Conservation (phyloP, 345 rosid species). For the Salix arbutifolia region DNA sequence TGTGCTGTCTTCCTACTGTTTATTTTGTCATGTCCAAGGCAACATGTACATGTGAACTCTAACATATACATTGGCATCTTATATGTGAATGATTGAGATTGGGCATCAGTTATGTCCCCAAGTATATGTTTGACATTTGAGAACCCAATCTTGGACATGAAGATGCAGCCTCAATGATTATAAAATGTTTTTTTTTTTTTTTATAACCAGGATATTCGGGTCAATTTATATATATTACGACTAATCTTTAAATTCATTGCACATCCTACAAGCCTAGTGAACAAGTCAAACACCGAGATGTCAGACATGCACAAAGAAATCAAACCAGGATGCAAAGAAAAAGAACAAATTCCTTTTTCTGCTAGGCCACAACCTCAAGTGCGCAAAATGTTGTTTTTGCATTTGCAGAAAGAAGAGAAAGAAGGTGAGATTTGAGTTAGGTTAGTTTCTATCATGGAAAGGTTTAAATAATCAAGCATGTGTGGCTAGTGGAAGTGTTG, state of each 20-base stretch:
- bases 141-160: background rate
- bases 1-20: background rate
- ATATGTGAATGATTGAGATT: no score
- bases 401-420: background rate
- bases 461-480: background rate
- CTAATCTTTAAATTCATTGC: rapidly evolving
- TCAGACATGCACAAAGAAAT: no score
- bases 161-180: background rate
- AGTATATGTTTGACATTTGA: background rate
- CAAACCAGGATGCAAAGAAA: no score
- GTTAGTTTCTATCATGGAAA: background rate
- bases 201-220: no score
- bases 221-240: no score
- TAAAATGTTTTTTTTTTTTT: no score
- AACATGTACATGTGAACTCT: no score
- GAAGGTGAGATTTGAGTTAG: background rate
- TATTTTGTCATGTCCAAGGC: background rate
- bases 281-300: rapidly evolving
- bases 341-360: no score
- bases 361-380: no score
- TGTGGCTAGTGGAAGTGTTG: no score
- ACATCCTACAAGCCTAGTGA: rapidly evolving
- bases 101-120: background rate
- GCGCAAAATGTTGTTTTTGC: background rate
- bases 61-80: no score